These are phyloP conservation scores for Neofusicoccum ribis DNA, from an alignment of 2,329 filamentous ascomycete species.

Conservation along the genomic window DNA sequence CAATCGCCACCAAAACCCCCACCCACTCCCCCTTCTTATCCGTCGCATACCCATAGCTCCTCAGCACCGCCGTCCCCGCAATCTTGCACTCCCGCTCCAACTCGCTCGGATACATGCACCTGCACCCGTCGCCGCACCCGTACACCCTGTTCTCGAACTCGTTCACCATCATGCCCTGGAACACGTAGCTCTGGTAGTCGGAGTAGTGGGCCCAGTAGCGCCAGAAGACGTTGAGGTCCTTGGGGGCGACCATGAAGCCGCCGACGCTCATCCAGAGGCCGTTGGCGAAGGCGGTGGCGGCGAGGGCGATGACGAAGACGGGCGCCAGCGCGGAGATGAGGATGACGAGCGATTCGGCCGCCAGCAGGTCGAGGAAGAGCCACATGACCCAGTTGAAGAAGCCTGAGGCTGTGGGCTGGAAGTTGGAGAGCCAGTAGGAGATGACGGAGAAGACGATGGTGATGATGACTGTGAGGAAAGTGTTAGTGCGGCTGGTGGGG, in stretches of 20 bases:
- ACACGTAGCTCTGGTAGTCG: constrained; percentile 84
- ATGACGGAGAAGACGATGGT: constrained; percentile 72
- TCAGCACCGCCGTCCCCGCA: constrained; percentile 67
- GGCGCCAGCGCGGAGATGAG: constrained; percentile 72
- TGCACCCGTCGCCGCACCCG: constrained; percentile 58
- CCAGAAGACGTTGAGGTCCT: constrained; percentile 78
- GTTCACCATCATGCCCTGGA: constrained; percentile 92
- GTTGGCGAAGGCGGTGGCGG: constrained; percentile 80
- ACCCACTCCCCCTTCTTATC: constrained; percentile 67
- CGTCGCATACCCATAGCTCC: constrained; percentile 67
- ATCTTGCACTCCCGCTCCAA: constrained; percentile 68
- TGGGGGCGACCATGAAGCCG: constrained; percentile 76
- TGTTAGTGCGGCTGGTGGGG: too few species aligned
- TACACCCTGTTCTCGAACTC: constrained; percentile 71
- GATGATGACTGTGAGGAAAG: constrained; percentile 57
- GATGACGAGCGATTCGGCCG: constrained; percentile 80
- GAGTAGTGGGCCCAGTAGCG: constrained; percentile 87
- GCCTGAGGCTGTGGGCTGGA: constrained; percentile 62
- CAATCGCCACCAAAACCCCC: constrained; percentile 76
- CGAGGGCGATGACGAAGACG: constrained; percentile 77
- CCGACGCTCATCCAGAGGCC: constrained; percentile 87
- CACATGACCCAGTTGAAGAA: constrained; percentile 82
- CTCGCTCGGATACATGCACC: constrained; percentile 70
- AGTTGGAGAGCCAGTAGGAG: constrained; percentile 78
- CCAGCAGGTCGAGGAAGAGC: constrained; percentile 81